Base-by-base conservation (phyloP, 768 basidiomycete species). In the Rhizopogon vinicolor region DNA sequence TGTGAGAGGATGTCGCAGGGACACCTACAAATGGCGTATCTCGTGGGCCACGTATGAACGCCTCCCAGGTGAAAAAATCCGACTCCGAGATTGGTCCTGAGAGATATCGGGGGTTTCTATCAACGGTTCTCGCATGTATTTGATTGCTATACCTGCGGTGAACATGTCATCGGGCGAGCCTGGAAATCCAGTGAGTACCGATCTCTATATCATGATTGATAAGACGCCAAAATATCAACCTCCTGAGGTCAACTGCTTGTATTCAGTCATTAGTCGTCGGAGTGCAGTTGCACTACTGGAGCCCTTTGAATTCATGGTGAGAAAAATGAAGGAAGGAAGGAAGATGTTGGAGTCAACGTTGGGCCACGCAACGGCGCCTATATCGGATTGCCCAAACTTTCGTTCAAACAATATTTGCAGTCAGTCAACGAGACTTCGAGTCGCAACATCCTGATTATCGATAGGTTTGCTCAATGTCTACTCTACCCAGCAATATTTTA, bases 51-150 rank as follows among this genome's bases (percentile, higher is more conserved):
- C 83, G 87, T 51, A 98, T 93, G 62, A 98, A 78, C 7, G 94
- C 93, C 72, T 97, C 94, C 94, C 94, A 96, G 54, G 86, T 89
- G 72, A 97, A 93, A 77, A 98, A 92, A 71, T 97, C 93, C 54
- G 87, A 84, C 72, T 97, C 93, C 53, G 90, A 86, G 61, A 95
- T 78, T 40, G 93, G 93, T 1, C 93, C 93, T 89, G 66, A 7
- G 52, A 46, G 22, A 33, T 25, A 29, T 52, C 51, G 19, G 31
- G n/a, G 41, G 33, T 49, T 53, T 29, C 19, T 33, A 31, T 44
- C 18, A 29, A n/a, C 31, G 5, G 18, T 42, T 35, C 14, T 33
- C 39, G 58, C 51, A 58, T 46, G 14, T 3, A 16, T 37, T 25
- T 37, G 19, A 19, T 22, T 22, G 5, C 14, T 22, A 3, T 59